Evolutionary conservation across 371 early-diverging fungal genomes (phyloP), one percentile per base, ranked within the genome.

Genomic region (Apophysomyces sp.): DNA sequence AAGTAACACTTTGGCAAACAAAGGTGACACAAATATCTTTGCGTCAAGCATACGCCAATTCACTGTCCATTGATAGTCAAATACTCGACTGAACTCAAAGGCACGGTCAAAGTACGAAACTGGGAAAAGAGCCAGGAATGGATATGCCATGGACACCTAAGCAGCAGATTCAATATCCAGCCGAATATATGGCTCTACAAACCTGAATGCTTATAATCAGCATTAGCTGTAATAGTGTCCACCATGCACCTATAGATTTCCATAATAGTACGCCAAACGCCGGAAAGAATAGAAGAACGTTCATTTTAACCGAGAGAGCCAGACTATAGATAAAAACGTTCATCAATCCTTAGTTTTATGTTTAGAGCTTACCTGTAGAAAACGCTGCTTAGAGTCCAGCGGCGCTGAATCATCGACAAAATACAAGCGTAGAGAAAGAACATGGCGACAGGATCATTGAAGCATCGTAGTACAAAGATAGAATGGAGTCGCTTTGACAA

Each of bases 391-490:
- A 81, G 28, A 3, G 67, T 71, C 82, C 83, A 86, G 32, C 78
- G 67, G 21, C 71, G 64, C 40, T 85, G 49, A 4, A 86, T 56
- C 79, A 94, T 78, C 3, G 87, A 77, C 15, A 87, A 69, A 3
- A 90, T 72, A 41, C 88, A 77, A 4, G 76, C 58, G 65, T 88
- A 93, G 39, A 94, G 66, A 44, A 89, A 85, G 11, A 92, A 65
- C 91, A 95, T 94, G 5, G 96, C 94, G 3, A 95, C 76, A 0
- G 93, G 87, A 68, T 96, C 98, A 72, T 97, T 97, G 74, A 97
- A 97, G 39, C 94, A 82, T 11, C 98, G 78, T 29, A 97, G 79
- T 6, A 92, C 85, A 65, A 85, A 96, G 58, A 97, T 95, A 11
- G 97, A 96, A 67, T 97, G 96, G 30, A 94, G 68, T 16, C 96